Evolutionary conservation across 176 grass and related monocot genomes (phyloP).

Genomic region (Areca catechu): DNA sequence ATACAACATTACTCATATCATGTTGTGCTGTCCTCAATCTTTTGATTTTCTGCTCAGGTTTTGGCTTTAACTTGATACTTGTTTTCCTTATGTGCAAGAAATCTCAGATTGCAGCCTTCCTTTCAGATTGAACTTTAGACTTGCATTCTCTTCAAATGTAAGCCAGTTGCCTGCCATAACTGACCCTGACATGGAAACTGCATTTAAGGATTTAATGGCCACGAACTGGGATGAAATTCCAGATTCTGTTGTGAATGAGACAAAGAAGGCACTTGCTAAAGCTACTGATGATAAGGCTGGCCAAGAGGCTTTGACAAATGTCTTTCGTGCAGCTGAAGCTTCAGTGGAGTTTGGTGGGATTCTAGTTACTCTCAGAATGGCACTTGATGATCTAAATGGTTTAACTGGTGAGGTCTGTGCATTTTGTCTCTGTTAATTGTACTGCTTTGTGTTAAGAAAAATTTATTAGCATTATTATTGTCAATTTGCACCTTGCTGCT

Average conservation of each 20-base stretch:
- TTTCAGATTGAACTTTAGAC: slow-evolving; percentile 34
- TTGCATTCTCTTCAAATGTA: slow-evolving; percentile 49
- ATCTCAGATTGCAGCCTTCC: slow-evolving; percentile 39
- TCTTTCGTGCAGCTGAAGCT: slow-evolving; percentile 74
- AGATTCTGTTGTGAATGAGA: slow-evolving; percentile 44
- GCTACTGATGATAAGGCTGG: slow-evolving; percentile 43
- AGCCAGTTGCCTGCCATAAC: slow-evolving; percentile 45
- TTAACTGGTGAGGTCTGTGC: slow-evolving; percentile 63
- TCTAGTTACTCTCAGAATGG: slow-evolving; percentile 73
- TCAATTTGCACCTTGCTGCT: too few species aligned
- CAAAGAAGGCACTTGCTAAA: slow-evolving; percentile 69
- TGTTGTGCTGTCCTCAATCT: neutral
- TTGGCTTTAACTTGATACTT: neutral
- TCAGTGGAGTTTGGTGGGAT: slow-evolving; percentile 75
- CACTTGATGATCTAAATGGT: slow-evolving; percentile 82
- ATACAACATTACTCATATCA: neutral
- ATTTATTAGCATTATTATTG: too few species aligned
- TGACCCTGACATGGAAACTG: slow-evolving; percentile 38
- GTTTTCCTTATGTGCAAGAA: neutral
- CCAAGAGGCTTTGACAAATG: slow-evolving; percentile 60
- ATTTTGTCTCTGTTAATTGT: slow-evolving; percentile 14
- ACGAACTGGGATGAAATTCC: slow-evolving; percentile 80
- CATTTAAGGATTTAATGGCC: slow-evolving; percentile 92
- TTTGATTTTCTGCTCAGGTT: too few species aligned
- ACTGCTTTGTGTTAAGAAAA: neutral